Conservation (phyloP, 1,284 basidiomycete genomes). For the Exsudoporus floridanus region DNA sequence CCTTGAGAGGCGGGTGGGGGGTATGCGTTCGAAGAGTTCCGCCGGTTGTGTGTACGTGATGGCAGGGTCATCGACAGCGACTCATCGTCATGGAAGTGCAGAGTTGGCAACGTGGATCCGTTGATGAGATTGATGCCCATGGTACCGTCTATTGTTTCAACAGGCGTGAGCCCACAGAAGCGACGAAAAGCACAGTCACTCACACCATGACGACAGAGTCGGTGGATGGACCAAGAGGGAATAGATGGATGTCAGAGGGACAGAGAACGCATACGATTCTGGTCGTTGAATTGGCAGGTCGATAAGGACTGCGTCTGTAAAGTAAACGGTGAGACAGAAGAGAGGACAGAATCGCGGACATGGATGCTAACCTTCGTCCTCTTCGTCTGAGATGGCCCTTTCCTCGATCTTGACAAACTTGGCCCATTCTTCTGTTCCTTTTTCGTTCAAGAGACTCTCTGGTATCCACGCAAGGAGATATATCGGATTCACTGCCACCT, state of each 20-base stretch:
- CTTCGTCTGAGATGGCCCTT: slow-evolving; percentile 53
- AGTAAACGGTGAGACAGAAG: slow-evolving; percentile 7
- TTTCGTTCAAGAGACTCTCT: slow-evolving; percentile 74
- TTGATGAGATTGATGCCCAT: slow-evolving; percentile 84
- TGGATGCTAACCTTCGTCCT: slow-evolving; percentile 63
- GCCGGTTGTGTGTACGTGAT: slow-evolving; percentile 34
- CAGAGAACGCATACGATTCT: slow-evolving; percentile 93
- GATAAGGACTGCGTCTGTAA: slow-evolving; percentile 71
- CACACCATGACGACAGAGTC: slow-evolving; percentile 85
- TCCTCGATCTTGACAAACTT: slow-evolving; percentile 84
- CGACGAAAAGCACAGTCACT: slow-evolving; percentile 35
- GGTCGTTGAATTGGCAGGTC: slow-evolving; percentile 74
- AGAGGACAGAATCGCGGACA: neutral
- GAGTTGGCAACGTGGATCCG: slow-evolving; percentile 84
- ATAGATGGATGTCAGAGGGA: slow-evolving; percentile 87
- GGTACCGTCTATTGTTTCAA: slow-evolving; percentile 56
- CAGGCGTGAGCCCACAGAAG: neutral
- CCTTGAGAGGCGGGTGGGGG: slow-evolving; percentile 57
- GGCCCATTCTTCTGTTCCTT: slow-evolving; percentile 75
- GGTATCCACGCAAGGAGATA: slow-evolving; percentile 87
- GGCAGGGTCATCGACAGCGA: slow-evolving; percentile 72
- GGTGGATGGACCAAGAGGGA: slow-evolving; percentile 86
- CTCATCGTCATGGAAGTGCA: slow-evolving; percentile 97
- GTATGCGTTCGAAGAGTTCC: slow-evolving; percentile 50
- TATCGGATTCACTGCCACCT: slow-evolving; percentile 72